phyloP scores from a whole-genome alignment of 805 yeast genomes.

The Candida mattraensis region DNA sequence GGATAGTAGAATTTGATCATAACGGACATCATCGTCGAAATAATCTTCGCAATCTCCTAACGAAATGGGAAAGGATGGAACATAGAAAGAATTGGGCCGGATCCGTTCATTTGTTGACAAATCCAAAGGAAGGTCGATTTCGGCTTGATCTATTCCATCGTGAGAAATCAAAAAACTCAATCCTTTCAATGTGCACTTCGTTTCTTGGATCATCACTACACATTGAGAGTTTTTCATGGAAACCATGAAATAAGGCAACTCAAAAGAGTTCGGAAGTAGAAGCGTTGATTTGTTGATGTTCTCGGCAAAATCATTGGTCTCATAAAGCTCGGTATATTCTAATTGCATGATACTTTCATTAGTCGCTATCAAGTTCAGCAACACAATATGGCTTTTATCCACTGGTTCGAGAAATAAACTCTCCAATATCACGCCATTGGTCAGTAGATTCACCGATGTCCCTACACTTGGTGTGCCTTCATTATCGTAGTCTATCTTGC shows the following conservation, averaged over 20 bases:
- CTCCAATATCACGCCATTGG: slow-evolving; percentile 26
- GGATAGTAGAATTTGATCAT: slow-evolving; percentile 33
- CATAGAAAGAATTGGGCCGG: slow-evolving; percentile 24
- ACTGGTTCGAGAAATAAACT: slow-evolving; percentile 26
- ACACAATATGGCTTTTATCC: slow-evolving; percentile 20
- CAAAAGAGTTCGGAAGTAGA: slow-evolving; percentile 27
- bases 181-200: slow-evolving; percentile 25
- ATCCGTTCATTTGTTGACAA: slow-evolving; percentile 4
- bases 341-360: slow-evolving; percentile 23
- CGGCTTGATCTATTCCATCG: slow-evolving; percentile 27
- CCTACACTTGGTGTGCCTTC: slow-evolving; percentile 20
- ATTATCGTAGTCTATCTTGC: slow-evolving; percentile 18
- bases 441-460: slow-evolving; percentile 22
- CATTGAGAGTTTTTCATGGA: slow-evolving; percentile 26
- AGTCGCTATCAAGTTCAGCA: slow-evolving; percentile 25
- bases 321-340: slow-evolving; percentile 26
- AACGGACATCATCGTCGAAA: slow-evolving; percentile 12
- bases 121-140: slow-evolving; percentile 13
- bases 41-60: slow-evolving; percentile 20
- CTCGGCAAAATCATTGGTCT: slow-evolving; percentile 12
- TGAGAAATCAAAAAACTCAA: slow-evolving; percentile 27
- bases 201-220: slow-evolving; percentile 28
- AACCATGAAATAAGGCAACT: slow-evolving; percentile 28
- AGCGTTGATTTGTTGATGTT: slow-evolving; percentile 21
- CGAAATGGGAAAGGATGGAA: slow-evolving; percentile 23